Base-by-base conservation (phyloP, 345 rosid genomes). In the Orychophragmus violaceus region DNA sequence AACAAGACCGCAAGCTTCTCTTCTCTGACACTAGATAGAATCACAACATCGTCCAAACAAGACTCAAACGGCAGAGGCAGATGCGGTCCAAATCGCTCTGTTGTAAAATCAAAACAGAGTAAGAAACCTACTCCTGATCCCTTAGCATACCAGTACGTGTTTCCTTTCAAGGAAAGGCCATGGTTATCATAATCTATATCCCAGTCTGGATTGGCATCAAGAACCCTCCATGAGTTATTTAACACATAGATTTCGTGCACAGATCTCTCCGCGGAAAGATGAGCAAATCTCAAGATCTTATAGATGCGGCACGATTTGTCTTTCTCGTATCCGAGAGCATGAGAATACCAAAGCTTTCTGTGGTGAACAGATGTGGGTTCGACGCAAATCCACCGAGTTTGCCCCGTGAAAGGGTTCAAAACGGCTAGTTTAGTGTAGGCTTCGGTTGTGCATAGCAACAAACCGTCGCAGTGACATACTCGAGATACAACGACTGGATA, bases 401-500 rank as follows among this genome's bases (percentile, higher is more conserved):
- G 44, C 0, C 44, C 28, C 6, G 44, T 32, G 13, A 11, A 35
- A 22, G 45, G 62, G 17, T 57, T 57, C 62, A 44, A 57, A 57
- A 57, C 14, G 0, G 37, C 5, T 17, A 57, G 62, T 18, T 45
- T 19, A 0, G 62, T 33, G 62, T 33, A 57, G 5, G 39, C 62
- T 57, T 21, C 12, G 12, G 28, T 19, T 3, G 62, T 57, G 45
- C 62, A 56, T 19, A 56, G 24, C 23, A 55, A 10, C 23, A 55
- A 33, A 55, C 61, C 61, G 2, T 55, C 42, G 42, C 61, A 55
- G 61, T 55, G 61, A 18, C 44, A 32, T n/a, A 56, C 37, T 16
- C 59, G 39, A 54, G 39, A 54, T 1, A 54, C 35, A 19, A 32
- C 62, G 44, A 56, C 28, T 33, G 6, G 28, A 11, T 56, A 8